Conservation (phyloP, 192 early-diverging fungal species). For the Rhizoclosmatium globosum region DNA sequence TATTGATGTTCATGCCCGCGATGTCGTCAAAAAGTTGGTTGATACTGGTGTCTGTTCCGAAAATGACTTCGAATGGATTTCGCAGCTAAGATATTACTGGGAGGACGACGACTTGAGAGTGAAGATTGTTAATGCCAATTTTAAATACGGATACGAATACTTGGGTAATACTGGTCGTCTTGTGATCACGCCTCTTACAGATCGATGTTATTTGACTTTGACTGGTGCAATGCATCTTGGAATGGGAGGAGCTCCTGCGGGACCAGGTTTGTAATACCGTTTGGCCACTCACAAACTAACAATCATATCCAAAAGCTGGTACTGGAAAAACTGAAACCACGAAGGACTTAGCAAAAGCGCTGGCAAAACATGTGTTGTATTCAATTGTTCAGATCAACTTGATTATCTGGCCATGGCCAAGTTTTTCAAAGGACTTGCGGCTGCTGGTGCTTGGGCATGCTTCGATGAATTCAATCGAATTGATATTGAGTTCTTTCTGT, state of each 20-base stretch:
- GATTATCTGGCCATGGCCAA: conserved; percentile 72
- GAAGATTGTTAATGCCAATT: conserved; percentile 71
- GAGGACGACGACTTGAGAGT: conserved; percentile 67
- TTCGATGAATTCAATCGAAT: conserved; percentile 74
- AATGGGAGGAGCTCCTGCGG: conserved; percentile 70
- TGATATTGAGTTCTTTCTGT: conserved; percentile 71
- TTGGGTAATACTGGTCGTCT: conserved; percentile 67
- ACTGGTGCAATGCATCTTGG: conserved; percentile 69
- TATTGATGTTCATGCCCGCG: conserved; percentile 68
- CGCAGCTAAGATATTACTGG: conserved; percentile 70
- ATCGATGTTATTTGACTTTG: conserved; percentile 66
- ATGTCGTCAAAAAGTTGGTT: conserved; percentile 66
- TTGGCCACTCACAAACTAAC: neutral
- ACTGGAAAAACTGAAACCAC: conserved; percentile 71
- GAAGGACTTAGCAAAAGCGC: conserved; percentile 67
- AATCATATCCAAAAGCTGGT: conserved; percentile 44
- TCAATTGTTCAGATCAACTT: conserved; percentile 71
- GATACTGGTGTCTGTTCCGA: conserved; percentile 57
- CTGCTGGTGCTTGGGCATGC: conserved; percentile 69
- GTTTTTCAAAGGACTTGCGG: conserved; percentile 69
- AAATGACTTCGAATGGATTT: conserved; percentile 73
- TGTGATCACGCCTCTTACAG: conserved; percentile 68
- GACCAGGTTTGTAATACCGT: conserved; percentile 34
- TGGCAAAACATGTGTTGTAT: conserved; percentile 73
- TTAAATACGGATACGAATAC: conserved; percentile 66